A percentile compares a stretch with the other conserved stretches of the same genome.
Conservation (phyloP, 1,284 basidiomycete genomes). For the Rhodotorula glutinis region DNA sequence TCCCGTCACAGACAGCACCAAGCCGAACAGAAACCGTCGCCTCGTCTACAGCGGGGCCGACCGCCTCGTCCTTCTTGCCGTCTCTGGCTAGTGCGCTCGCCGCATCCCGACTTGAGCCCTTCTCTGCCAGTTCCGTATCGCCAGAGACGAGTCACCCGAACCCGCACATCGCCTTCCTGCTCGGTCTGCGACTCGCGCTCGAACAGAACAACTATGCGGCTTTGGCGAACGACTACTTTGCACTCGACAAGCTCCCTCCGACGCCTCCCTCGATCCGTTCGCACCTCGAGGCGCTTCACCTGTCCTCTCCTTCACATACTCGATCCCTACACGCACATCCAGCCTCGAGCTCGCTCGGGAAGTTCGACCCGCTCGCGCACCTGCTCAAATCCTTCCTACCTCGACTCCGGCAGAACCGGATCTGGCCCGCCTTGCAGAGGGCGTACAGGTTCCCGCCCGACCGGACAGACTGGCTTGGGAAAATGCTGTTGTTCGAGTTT, state of each 20-base stretch:
- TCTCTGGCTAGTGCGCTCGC: conserved; percentile 3
- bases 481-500: conserved; percentile 19
- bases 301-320: background rate
- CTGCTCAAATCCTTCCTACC: background rate
- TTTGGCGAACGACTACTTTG: background rate
- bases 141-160: background rate
- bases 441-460: conserved; percentile 26
- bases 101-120: background rate
- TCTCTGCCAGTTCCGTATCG: background rate
- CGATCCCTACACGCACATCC: too few relatives aligned
- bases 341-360: background rate
- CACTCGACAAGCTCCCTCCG: conserved; percentile 4
- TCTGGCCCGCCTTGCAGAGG: conserved; percentile 3
- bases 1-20: background rate
- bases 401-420: background rate
- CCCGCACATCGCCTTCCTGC: conserved; percentile 13
- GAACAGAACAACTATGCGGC: background rate
- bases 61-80: conserved; percentile 10
- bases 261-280: background rate
- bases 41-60: background rate
- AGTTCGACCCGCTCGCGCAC: conserved; percentile 7
- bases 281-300: background rate
- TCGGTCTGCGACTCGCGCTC: background rate
- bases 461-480: conserved; percentile 13
- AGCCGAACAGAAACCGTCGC: background rate